Evolutionary conservation across 106 monocot species (phyloP), one percentile per base, ranked within the genome.

Genomic region (Allium sativum): DNA sequence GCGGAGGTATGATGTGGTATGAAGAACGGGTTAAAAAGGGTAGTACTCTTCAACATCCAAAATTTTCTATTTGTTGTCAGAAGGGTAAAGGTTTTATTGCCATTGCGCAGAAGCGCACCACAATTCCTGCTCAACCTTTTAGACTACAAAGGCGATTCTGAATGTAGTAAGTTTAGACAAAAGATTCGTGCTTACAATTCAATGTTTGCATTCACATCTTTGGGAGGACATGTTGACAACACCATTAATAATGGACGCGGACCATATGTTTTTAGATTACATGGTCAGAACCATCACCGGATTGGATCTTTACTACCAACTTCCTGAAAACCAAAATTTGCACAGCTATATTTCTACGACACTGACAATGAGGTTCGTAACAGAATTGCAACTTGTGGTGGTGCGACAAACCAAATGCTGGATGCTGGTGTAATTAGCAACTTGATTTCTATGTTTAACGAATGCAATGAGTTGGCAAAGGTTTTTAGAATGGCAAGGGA

Each of bases 261-360:
- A 11, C 76, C 65, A 52, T 70, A 50, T 52, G 8, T 44, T 14
- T 76, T 62, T 40, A 16, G 59, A 16, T 46, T 76, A 3, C 20
- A 43, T 58, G 58, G 70, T 0, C 40, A 64, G 21, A 61, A 62
- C 43, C 65, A 65, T 61, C 70, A 70, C 51, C 18, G 13, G 1
- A 70, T 65, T 20, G 65, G 65, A 2, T 65, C 52, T 19, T 44
- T 76, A n/a, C n/a, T 7, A 12, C 65, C 9, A 69, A 50, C 40
- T 6, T 4, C n/a, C 6, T 0, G 11, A n/a, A 31, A 15, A 6
- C 65, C 70, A n/a, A 65, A n/a, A 3, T 76, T 76, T 19, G 14
- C 45, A 8, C 76, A 76, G 12, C 19, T 76, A 4, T 76, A 76
- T 40, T 65, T 76, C 11, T 76, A 70, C 57, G 70, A 70, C 21